Conservation (phyloP, 768 basidiomycete genomes). For the Lepiota brunneoincarnata region DNA sequence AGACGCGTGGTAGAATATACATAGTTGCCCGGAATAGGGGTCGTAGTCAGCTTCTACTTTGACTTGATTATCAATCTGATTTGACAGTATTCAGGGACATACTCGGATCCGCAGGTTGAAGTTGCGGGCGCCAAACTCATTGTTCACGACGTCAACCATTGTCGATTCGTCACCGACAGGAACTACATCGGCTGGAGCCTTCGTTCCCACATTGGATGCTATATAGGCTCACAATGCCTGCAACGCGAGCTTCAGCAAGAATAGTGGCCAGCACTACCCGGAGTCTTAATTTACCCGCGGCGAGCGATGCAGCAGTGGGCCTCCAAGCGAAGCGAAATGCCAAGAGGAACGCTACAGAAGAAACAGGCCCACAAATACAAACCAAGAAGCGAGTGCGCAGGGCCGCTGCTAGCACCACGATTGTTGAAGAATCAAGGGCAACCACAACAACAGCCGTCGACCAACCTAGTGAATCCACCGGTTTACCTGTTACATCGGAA, state of each 20-base stretch:
- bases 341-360: slow-evolving; percentile 15
- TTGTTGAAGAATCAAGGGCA: slow-evolving; percentile 17
- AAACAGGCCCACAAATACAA: slow-evolving; percentile 15
- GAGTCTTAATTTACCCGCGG: background rate
- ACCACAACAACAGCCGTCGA: slow-evolving; percentile 13
- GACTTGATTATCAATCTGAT: too few relatives aligned
- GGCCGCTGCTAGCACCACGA: slow-evolving; percentile 4
- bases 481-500: background rate
- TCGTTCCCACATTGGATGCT: background rate
- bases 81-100: slow-evolving; percentile 1
- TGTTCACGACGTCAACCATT: background rate
- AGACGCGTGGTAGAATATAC: too few relatives aligned
- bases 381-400: slow-evolving; percentile 9
- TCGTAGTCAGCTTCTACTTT: too few relatives aligned
- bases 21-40: too few relatives aligned
- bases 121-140: background rate
- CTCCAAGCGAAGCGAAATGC: slow-evolving; percentile 18
- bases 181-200: background rate
- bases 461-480: slow-evolving; percentile 1
- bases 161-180: background rate
- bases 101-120: background rate
- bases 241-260: slow-evolving; percentile 31
- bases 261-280: slow-evolving; percentile 10
- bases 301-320: slow-evolving; percentile 4
- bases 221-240: slow-evolving; percentile 23